Evolutionary conservation across 1,284 basidiomycete genomes (phyloP).

Genomic region (Austropuccinia psidii): DNA sequence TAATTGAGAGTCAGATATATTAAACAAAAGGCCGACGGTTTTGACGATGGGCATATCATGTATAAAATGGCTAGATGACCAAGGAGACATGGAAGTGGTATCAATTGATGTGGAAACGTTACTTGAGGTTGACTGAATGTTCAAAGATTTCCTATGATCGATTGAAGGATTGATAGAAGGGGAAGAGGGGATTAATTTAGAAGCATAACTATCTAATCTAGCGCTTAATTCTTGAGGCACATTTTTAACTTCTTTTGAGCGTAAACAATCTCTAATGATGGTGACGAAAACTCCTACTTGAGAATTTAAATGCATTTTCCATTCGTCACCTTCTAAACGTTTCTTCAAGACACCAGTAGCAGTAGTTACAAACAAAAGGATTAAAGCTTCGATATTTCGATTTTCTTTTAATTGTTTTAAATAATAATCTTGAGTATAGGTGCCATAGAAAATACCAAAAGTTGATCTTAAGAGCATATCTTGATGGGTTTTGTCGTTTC

Average conservation of each 20-base stretch:
- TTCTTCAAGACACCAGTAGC: conserved; percentile 56
- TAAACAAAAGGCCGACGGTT: conserved; percentile 66
- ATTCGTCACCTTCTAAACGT: conserved; percentile 60
- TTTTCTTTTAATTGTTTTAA: conserved; percentile 87
- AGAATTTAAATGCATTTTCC: conserved; percentile 84
- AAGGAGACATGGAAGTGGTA: conserved; percentile 11
- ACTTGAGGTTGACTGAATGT: conserved; percentile 16
- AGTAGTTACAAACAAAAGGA: conserved; percentile 87
- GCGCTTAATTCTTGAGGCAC: conserved; percentile 72
- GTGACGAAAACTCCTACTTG: conserved; percentile 81
- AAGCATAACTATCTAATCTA: conserved; percentile 70
- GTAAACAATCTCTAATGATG: conserved; percentile 70
- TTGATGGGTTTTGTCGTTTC: conserved; percentile 70
- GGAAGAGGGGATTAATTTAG: conserved; percentile 60
- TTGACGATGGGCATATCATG: conserved; percentile 67
- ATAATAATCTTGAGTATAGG: conserved; percentile 64
- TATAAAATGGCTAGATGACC: conserved; percentile 45
- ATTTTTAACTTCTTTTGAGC: conserved; percentile 38
- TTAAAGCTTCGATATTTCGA: conserved; percentile 92
- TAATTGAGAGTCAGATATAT: conserved; percentile 60
- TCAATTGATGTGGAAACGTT: conserved; percentile 9
- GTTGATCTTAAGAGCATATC: conserved; percentile 78
- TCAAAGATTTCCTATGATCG: background rate
- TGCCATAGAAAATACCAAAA: conserved; percentile 78
- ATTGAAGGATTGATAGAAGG: conserved; percentile 46